These are phyloP conservation scores for Auxenochlorella pyrenoidosa DNA, from an alignment of 139 green algal genomes.

Conservation along the genomic window DNA sequence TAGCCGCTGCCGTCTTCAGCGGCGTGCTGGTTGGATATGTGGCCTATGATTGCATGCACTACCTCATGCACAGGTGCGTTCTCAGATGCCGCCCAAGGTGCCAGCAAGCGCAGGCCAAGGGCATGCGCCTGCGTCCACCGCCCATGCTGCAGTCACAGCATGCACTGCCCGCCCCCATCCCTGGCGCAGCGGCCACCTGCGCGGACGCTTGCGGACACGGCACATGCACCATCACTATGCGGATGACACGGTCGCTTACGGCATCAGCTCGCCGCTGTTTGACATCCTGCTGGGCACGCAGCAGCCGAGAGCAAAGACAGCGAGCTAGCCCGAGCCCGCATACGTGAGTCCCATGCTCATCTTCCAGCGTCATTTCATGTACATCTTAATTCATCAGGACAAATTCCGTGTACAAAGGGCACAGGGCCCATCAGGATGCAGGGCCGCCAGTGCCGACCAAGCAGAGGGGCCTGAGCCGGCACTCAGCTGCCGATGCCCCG, in stretches of 20 bases:
- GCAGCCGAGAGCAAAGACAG: not conserved
- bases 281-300: constrained; percentile 78
- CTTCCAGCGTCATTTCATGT: too few species aligned
- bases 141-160: not conserved
- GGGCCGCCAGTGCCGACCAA: too few species aligned
- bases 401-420: not conserved
- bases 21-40: constrained; percentile 92
- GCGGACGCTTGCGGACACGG: constrained; percentile 53
- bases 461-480: too few species aligned
- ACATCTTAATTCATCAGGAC: too few species aligned
- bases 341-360: not conserved
- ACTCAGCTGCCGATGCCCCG: too few species aligned
- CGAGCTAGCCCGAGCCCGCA: not conserved
- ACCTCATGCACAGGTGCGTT: constrained; percentile 66
- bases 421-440: not conserved
- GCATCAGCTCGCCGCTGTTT: constrained; percentile 83
- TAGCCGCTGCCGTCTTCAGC: constrained; percentile 61
- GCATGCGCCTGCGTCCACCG: not conserved
- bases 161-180: too few species aligned
- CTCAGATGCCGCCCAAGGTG: too few species aligned
- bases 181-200: constrained; percentile 28
- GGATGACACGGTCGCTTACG: constrained; percentile 66
- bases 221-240: constrained; percentile 90
- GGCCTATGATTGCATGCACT: constrained; percentile 92
- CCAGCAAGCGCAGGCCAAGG: too few species aligned